phyloP scores from a whole-genome alignment of 257 asterid genomes.

The Osmanthus fragrans region DNA sequence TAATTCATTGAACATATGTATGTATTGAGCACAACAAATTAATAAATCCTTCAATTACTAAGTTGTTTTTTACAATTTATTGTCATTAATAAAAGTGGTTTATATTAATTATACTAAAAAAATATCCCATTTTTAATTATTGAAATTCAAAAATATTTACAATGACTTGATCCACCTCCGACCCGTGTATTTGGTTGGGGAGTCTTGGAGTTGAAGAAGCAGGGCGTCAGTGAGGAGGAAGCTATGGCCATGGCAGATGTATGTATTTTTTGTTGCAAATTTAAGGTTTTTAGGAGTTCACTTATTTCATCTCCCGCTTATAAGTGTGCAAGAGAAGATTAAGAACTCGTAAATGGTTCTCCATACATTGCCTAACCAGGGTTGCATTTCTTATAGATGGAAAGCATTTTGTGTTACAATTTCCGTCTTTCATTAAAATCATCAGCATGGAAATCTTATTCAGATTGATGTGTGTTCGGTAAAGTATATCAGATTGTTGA shows the following conservation, averaged over 20 bases:
- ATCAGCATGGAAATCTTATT: too few species aligned
- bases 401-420: constrained; percentile 6
- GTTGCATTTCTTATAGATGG: constrained; percentile 50
- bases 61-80: too few species aligned
- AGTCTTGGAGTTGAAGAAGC: constrained; percentile 81
- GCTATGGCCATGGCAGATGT: constrained; percentile 84
- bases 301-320: background rate
- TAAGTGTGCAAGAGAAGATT: background rate
- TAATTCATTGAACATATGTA: too few species aligned
- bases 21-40: too few species aligned
- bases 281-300: background rate
- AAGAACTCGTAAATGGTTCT: background rate
- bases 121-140: too few species aligned
- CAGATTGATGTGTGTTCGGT: too few species aligned
- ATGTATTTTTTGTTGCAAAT: constrained; percentile 21
- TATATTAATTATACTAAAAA: too few species aligned
- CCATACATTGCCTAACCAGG: background rate
- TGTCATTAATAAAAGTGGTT: too few species aligned
- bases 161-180: too few species aligned
- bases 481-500: too few species aligned
- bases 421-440: background rate
- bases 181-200: constrained; percentile 55
- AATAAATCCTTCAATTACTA: too few species aligned
- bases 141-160: too few species aligned
- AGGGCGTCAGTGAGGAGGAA: constrained; percentile 59